A percentile compares a stretch with the other conserved stretches of the same genome.
phyloP scores from a whole-genome alignment of 2,329 filamentous ascomycete species.

The Colletotrichum tabaci region DNA sequence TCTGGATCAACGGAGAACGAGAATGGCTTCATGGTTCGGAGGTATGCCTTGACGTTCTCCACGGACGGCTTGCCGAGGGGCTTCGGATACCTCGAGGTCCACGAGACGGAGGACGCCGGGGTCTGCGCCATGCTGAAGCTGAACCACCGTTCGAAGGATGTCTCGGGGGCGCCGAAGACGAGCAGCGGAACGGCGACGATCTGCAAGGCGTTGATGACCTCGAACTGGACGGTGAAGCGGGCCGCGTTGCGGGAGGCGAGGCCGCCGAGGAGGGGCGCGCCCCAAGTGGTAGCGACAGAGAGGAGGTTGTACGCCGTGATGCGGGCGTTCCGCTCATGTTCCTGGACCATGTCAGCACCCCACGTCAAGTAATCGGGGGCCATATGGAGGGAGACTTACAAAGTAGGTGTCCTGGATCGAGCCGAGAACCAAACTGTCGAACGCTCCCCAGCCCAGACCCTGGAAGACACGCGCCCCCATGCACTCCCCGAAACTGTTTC shows the following conservation, averaged over 20 bases:
- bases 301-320: slow-evolving; percentile 62
- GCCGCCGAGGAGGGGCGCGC: slow-evolving; percentile 68
- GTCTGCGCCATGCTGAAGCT: slow-evolving; percentile 34
- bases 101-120: slow-evolving; percentile 42
- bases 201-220: slow-evolving; percentile 65
- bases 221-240: slow-evolving; percentile 65
- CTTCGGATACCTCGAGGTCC: slow-evolving; percentile 15
- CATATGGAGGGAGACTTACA: slow-evolving; percentile 54
- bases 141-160: slow-evolving; percentile 62
- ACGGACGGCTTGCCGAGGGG: slow-evolving; percentile 48
- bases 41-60: slow-evolving; percentile 54
- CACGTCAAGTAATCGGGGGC: neutral
- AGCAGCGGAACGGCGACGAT: slow-evolving; percentile 63
- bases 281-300: slow-evolving; percentile 65
- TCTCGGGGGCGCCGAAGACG: slow-evolving; percentile 66
- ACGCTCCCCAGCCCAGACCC: slow-evolving; percentile 71
- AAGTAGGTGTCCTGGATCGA: slow-evolving; percentile 72
- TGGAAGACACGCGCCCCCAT: slow-evolving; percentile 69
- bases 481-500: slow-evolving; percentile 59
- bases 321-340: slow-evolving; percentile 66
- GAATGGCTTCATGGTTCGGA: slow-evolving; percentile 56
- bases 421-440: slow-evolving; percentile 67
- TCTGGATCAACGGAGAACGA: slow-evolving; percentile 54
- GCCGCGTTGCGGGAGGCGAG: slow-evolving; percentile 57
- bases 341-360: slow-evolving; percentile 54